Conservation (phyloP, 1,139 yeast genomes). For the Scheffersomyces cryptocercus region DNA sequence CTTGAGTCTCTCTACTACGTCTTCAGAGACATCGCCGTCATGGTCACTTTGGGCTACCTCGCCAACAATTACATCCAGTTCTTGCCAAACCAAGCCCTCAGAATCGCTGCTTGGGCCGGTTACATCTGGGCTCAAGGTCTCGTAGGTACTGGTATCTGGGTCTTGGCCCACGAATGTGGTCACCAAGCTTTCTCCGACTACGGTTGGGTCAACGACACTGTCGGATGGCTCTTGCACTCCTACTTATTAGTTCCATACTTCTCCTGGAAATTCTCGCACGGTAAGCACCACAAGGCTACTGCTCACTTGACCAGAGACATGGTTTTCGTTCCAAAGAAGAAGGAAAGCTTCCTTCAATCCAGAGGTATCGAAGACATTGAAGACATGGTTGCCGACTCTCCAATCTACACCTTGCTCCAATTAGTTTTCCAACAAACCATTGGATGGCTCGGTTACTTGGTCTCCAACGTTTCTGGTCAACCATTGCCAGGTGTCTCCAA, state of each 20-base stretch:
- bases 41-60: constrained; percentile 51
- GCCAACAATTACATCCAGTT: constrained; percentile 54
- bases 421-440: constrained; percentile 71
- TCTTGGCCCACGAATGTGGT: constrained; percentile 89
- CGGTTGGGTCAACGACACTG: constrained; percentile 65
- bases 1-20: constrained; percentile 62
- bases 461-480: constrained; percentile 79
- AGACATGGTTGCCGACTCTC: constrained; percentile 74
- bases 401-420: constrained; percentile 56
- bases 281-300: constrained; percentile 87
- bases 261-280: constrained; percentile 82
- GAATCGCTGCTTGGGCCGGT: constrained; percentile 42
- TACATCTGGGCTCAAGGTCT: constrained; percentile 56
- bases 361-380: constrained; percentile 45
- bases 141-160: constrained; percentile 81
- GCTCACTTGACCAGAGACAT: constrained; percentile 80
- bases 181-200: constrained; percentile 83
- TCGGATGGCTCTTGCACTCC: constrained; percentile 84
- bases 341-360: constrained; percentile 50
- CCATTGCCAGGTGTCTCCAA: constrained; percentile 53
- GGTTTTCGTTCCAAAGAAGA: constrained; percentile 77
- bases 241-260: constrained; percentile 79
- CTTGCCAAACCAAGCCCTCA: constrained; percentile 19
- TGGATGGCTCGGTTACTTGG: constrained; percentile 70
- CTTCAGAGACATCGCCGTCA: constrained; percentile 58